Evolutionary conservation across 805 yeast species (phyloP), one percentile per base, ranked within the genome.

Genomic region (Wickerhamomyces queroliae): DNA sequence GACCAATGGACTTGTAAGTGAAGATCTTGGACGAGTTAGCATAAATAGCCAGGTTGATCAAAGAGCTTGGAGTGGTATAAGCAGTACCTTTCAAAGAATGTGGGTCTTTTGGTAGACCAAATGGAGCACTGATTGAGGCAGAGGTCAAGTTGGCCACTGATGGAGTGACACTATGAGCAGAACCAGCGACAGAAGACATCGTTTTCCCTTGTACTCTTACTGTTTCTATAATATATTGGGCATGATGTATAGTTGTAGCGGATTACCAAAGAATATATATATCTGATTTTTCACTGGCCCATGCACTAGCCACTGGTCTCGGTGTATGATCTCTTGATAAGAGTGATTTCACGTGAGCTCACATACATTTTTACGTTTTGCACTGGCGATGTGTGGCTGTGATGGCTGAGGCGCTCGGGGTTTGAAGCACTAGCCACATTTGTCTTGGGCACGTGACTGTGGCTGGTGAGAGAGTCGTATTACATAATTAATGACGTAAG

Each of bases 1-100:
- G 75, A n/a, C 78, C 80, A 31, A 77, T 66, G 12, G 88, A 71
- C 47, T 80, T 79, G 62, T 83, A 90, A 43, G 81, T 72, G 65
- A 86, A 86, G 45, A 84, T 69, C 46, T 73, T 70, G 43, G 70
- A 59, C 31, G 70, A 68, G 41, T 70, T 56, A 55, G 44, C 56
- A 53, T 78, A 80, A 23, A 80, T 56, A 6, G 82, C 68, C 40
- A 81, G 75, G 40, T 69, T 62, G 44, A 80, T 66, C 25, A 79
- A 63, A 36, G 77, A 70, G 36, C 67, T 64, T 12, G 85, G 77
- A 19, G 81, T 69, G 19, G 79, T 70, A 51, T 78, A 74, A 26
- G 63, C 66, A 11, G 72, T 58, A 33, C 72, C 76, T 35, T 63
- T 66, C 33, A 80, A 53, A 27, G 66, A 61, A 38, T 62, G 61